These are phyloP conservation scores for Metarhizium album DNA, from an alignment of 2,329 filamentous ascomycete genomes.

Conservation along the genomic window DNA sequence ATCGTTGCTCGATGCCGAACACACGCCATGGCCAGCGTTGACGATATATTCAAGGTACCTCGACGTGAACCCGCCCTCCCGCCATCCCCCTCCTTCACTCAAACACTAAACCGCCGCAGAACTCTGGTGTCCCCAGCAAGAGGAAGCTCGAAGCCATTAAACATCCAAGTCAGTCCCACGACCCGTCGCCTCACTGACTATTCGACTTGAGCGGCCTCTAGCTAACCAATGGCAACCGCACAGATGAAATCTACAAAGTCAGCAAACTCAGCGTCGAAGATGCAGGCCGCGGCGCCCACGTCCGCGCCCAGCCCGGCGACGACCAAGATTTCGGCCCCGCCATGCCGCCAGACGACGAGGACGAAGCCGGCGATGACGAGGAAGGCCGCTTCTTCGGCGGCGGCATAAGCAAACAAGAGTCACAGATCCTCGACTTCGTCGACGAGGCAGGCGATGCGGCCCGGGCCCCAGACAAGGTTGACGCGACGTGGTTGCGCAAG, in stretches of 20 bases:
- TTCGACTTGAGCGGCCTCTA: background rate
- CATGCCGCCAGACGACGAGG: constrained; percentile 38
- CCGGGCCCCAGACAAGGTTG: constrained; percentile 59
- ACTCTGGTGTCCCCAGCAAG: constrained; percentile 42
- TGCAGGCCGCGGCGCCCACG: constrained; percentile 32
- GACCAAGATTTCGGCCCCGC: constrained; percentile 38
- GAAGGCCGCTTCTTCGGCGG: constrained; percentile 94
- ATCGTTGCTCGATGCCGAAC: too few species aligned
- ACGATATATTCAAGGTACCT: constrained; percentile 45
- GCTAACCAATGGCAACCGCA: background rate
- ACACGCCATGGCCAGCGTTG: constrained; percentile 41
- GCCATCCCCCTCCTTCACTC: background rate
- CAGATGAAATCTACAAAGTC: constrained; percentile 55
- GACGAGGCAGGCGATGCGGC: constrained; percentile 38
- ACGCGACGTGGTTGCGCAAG: constrained; percentile 72
- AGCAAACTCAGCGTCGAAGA: constrained; percentile 39
- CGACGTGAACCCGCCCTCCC: background rate
- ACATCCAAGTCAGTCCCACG: constrained; percentile 45
- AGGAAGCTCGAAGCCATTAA: constrained; percentile 51
- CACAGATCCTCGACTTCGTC: constrained; percentile 78
- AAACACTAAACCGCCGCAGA: constrained; percentile 15
- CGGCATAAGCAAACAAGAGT: constrained; percentile 72
- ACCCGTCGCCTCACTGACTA: too few species aligned
- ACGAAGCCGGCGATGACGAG: constrained; percentile 59
- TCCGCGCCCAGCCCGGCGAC: constrained; percentile 38